Evolutionary conservation across 2,329 filamentous ascomycete species (phyloP).

Genomic region (Phaeosphaeria sp.): DNA sequence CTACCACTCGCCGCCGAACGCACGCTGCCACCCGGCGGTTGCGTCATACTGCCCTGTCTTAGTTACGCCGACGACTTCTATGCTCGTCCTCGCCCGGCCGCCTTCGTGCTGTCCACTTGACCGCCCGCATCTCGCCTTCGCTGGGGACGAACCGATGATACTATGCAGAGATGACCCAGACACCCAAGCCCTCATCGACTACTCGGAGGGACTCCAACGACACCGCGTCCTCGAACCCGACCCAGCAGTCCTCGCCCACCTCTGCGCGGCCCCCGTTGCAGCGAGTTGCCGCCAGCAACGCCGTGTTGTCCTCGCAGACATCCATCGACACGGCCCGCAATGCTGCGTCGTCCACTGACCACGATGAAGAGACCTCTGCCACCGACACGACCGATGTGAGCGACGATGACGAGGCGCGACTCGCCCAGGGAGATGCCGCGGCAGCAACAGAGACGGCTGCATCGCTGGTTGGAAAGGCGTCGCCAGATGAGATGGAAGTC

Average conservation of each 20-base stretch:
- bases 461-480: constrained; percentile 25
- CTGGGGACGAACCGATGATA: not conserved
- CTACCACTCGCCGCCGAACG: not conserved
- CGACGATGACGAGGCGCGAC: constrained; percentile 19
- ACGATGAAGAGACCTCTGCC: constrained; percentile 28
- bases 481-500: constrained; percentile 46
- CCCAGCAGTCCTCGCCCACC: constrained; percentile 12
- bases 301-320: constrained; percentile 11
- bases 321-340: constrained; percentile 1
- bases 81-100: constrained; percentile 1
- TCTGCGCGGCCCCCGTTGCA: constrained; percentile 37
- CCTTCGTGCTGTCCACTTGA: not conserved
- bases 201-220: constrained; percentile 14
- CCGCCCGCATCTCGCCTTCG: not conserved
- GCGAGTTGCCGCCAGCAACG: constrained; percentile 28
- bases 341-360: constrained; percentile 4
- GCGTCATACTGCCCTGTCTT: not conserved
- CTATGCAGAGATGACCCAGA: constrained; percentile 12
- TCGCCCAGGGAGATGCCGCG: not conserved
- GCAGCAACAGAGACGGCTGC: not conserved
- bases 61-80: not conserved
- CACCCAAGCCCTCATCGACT: constrained; percentile 8
- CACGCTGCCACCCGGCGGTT: not conserved
- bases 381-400: constrained; percentile 31
- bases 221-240: constrained; percentile 10